Evolutionary conservation across 2,329 filamentous ascomycete genomes (phyloP).

Genomic region (Emmonsiellopsis sp.): DNA sequence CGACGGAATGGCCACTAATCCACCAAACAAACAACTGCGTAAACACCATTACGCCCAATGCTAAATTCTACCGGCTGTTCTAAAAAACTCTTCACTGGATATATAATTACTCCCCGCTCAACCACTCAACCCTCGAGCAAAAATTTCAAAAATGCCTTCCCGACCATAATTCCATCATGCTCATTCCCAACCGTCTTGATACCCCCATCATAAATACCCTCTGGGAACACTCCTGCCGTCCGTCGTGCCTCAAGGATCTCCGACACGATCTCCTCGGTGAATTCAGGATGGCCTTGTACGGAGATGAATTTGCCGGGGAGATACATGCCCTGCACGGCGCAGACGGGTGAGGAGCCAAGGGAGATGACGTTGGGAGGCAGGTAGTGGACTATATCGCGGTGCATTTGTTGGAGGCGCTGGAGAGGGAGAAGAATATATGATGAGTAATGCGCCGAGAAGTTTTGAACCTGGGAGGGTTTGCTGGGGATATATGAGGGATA

Average conservation of each 20-base stretch:
- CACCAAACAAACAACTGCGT: too few species aligned
- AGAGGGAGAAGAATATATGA: background rate
- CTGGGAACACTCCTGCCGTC: constrained; percentile 57
- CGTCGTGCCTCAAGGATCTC: constrained; percentile 59
- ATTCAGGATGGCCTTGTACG: constrained; percentile 82
- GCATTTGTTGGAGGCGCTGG: constrained; percentile 65
- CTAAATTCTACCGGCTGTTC: background rate
- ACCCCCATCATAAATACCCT: constrained; percentile 59
- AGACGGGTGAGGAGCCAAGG: constrained; percentile 57
- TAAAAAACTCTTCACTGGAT: background rate
- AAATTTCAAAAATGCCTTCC: constrained; percentile 66
- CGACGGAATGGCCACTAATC: too few species aligned
- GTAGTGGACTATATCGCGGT: constrained; percentile 63
- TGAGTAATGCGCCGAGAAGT: background rate
- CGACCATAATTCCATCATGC: constrained; percentile 74
- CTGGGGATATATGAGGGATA: background rate
- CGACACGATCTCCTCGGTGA: constrained; percentile 59
- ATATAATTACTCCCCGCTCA: background rate
- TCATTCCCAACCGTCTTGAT: constrained; percentile 54
- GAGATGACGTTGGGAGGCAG: constrained; percentile 53
- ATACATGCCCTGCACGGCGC: constrained; percentile 74
- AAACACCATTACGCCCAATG: too few species aligned
- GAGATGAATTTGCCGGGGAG: constrained; percentile 56
- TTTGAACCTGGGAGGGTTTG: background rate
- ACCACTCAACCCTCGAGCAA: constrained; percentile 44